phyloP scores from a whole-genome alignment of 345 rosid genomes.

The Hypericum perforatum region DNA sequence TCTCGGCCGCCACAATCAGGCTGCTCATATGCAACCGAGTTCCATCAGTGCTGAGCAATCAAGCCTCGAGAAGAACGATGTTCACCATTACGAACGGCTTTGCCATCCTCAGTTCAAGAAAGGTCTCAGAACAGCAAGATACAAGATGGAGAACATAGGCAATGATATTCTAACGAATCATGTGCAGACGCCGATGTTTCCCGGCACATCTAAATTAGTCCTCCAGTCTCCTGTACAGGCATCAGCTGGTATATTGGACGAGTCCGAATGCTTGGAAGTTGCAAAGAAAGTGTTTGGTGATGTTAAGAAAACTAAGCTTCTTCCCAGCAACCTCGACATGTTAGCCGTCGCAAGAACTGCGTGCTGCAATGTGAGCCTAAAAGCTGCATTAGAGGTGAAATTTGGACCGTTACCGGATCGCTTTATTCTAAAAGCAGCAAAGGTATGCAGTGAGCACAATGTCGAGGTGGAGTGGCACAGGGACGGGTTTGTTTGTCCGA shows the following conservation, averaged over 20 bases:
- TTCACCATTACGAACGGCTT: constrained; percentile 66
- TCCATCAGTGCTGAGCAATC: constrained; percentile 25
- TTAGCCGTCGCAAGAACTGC: constrained; percentile 67
- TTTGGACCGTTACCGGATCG: constrained; percentile 69
- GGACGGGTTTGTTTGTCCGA: constrained; percentile 63
- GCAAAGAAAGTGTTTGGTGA: constrained; percentile 59
- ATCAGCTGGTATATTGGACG: constrained; percentile 37
- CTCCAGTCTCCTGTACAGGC: constrained; percentile 29
- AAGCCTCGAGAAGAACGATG: constrained; percentile 56
- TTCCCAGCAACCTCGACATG: constrained; percentile 81
- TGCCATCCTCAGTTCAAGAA: constrained; percentile 82
- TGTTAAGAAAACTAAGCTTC: constrained; percentile 65
- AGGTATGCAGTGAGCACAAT: constrained; percentile 82
- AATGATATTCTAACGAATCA: constrained; percentile 59
- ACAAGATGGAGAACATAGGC: constrained; percentile 61
- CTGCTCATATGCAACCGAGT: constrained; percentile 81
- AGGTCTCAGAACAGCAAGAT: constrained; percentile 64
- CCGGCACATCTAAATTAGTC: constrained; percentile 21
- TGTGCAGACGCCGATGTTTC: constrained; percentile 57
- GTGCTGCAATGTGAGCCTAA: constrained; percentile 83
- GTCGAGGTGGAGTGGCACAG: constrained; percentile 78
- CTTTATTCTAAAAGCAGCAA: constrained; percentile 82
- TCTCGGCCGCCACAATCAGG: constrained; percentile 99
- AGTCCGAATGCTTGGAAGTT: constrained; percentile 54
- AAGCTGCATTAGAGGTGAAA: constrained; percentile 58